Base-by-base conservation (phyloP, 2,329 filamentous ascomycete genomes). In the Penicillium corylophilum region DNA sequence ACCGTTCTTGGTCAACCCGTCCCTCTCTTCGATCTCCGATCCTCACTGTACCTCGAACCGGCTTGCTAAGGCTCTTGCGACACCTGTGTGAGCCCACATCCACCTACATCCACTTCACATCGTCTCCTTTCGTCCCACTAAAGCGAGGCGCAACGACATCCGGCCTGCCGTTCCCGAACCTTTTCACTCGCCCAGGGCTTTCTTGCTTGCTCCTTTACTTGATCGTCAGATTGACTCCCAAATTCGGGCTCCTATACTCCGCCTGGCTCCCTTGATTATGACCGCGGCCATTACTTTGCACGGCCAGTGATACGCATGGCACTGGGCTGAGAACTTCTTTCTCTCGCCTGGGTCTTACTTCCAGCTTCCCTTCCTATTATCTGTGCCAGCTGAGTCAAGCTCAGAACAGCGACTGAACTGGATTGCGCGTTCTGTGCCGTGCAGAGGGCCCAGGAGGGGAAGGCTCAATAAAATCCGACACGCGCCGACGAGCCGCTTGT, bases 361-460 rank as follows among this genome's bases (percentile, higher is more conserved):
- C 51, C 48, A 44, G 56, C 59, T 65, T 59, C 61, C 56, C 61
- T 66, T 69, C 59, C 60, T 60, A 56, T 46, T 51, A 52, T 56
- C 58, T 46, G 55, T 45, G 45, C 53, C 44, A 54, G 56, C 59
- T 59, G 48, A 48, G 55, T 53, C 50, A 45, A 40, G 48, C 50
- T 36, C 46, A 51, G 52, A 48, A 49, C 45, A 58, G 55, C 54
- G 57, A 44, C 51, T 48, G 43, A 24, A 53, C 35, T 39, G 42
- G 50, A 57, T 59, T 43, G 55, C 60, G 64, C 54, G 54, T 55
- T 61, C 56, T 57, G 59, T 60, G 53, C 58, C 53, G 64, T 59
- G 59, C 58, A 64, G 60, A 59, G 61, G 59, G 64, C 57, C 50
- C 59, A 63, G 64, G 62, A 65, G 60, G 62, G 66, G 61, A 64